Evolutionary conservation across 345 rosid genomes (phyloP).

Genomic region (Aurinia saxatilis): DNA sequence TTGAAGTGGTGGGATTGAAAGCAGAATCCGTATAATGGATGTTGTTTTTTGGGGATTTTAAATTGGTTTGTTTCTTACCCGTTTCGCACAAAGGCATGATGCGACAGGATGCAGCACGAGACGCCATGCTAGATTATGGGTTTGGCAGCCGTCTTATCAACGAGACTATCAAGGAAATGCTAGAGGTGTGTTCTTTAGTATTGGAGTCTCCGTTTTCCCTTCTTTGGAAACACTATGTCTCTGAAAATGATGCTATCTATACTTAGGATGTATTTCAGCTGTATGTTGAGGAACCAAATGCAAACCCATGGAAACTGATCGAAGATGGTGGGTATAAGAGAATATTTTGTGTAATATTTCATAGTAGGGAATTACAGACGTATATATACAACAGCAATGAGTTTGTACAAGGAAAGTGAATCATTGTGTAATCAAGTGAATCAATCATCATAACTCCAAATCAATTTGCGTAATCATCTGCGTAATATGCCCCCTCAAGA

Average conservation of each 20-base stretch:
- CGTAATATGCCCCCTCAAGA: no score
- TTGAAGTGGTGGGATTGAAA: no score
- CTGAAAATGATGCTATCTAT: background rate
- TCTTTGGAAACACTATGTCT: background rate
- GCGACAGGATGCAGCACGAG: slow-evolving; percentile 42
- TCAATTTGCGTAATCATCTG: no score
- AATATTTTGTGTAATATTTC: no score
- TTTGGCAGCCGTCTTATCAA: slow-evolving; percentile 20
- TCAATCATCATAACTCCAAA: no score
- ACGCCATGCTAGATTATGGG: slow-evolving; percentile 26
- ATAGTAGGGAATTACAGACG: no score
- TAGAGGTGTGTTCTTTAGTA: slow-evolving; percentile 20
- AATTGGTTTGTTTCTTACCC: background rate
- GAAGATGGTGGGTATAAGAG: slow-evolving; percentile 33
- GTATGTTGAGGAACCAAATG: slow-evolving; percentile 26
- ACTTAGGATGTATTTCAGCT: slow-evolving; percentile 10
- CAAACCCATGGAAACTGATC: slow-evolving; percentile 26
- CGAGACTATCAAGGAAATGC: slow-evolving; percentile 20
- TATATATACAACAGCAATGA: no score
- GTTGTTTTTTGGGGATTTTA: no score
- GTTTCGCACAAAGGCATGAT: slow-evolving; percentile 17
- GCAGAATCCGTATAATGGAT: no score
- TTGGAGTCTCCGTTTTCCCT: background rate
- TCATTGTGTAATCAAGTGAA: no score
- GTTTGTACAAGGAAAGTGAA: no score